Percentiles rank a stretch among this genome's conserved stretches.
These are phyloP conservation scores for Mucor racemosus DNA, from an alignment of 371 early-diverging fungal species.

Conservation along the genomic window DNA sequence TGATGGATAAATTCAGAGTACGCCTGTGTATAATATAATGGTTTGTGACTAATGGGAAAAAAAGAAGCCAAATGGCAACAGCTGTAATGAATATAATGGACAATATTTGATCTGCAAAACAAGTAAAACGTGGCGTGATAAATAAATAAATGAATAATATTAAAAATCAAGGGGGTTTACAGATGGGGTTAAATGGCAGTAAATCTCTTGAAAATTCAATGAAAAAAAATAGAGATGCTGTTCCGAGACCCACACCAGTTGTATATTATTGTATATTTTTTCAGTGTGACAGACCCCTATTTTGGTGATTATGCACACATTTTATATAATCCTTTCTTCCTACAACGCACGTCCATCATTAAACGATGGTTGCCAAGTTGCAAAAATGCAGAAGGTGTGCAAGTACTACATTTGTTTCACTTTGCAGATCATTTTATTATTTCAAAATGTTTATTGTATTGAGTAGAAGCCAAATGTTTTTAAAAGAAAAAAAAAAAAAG, in stretches of 20 bases:
- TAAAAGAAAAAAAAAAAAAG: neutral
- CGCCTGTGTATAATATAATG: neutral
- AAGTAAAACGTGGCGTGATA: neutral
- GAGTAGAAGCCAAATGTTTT: neutral
- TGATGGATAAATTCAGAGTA: constrained; percentile 6
- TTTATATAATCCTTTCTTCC: constrained; percentile 1
- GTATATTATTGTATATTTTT: constrained; percentile 6
- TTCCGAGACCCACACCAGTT: constrained; percentile 20
- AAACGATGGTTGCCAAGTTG: constrained; percentile 2
- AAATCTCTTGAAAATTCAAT: neutral
- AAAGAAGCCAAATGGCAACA: neutral
- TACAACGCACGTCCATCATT: constrained; percentile 28
- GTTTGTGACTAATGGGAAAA: constrained; percentile 30
- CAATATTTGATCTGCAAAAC: neutral
- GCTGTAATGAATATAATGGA: neutral
- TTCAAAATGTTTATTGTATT: neutral
- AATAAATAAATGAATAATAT: constrained; percentile 3
- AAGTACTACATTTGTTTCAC: constrained; percentile 10
- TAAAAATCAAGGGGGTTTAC: neutral
- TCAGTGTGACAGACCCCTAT: constrained; percentile 32
- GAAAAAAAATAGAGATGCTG: constrained; percentile 10
- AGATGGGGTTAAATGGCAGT: neutral
- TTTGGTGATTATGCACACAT: constrained; percentile 24
- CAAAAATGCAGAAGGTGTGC: neutral
- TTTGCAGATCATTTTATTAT: constrained; percentile 4